Conservation (phyloP, 306 rosid genomes). For the Dryas octopetala region DNA sequence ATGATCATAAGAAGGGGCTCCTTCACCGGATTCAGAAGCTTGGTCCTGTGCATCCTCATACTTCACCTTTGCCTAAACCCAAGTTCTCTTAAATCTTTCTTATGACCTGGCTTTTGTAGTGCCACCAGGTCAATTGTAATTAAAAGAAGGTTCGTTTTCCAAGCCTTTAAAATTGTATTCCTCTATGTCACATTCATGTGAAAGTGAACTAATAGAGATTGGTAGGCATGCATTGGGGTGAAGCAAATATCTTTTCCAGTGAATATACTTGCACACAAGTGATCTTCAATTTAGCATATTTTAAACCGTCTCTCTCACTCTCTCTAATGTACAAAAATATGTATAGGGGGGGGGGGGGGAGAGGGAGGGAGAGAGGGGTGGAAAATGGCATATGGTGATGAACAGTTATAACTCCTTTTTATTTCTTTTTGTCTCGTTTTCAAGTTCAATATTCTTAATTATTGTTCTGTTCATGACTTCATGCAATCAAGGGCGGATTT, state of each 20-base stretch:
- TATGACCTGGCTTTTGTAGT: constrained; percentile 48
- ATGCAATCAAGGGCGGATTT: neutral
- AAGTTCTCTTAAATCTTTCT: constrained; percentile 59
- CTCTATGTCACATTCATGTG: constrained; percentile 34
- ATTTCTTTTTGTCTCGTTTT: neutral
- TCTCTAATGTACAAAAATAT: neutral
- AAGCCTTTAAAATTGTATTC: constrained; percentile 32
- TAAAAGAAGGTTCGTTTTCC: constrained; percentile 52
- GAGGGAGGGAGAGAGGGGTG: neutral
- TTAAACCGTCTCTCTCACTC: neutral
- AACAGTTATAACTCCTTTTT: neutral
- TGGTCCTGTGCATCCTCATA: constrained; percentile 56
- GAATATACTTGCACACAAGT: neutral
- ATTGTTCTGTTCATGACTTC: neutral
- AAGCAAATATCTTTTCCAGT: constrained; percentile 22
- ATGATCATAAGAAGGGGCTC: constrained; percentile 85
- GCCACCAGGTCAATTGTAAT: constrained; percentile 61
- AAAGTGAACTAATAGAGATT: constrained; percentile 38
- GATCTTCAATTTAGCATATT: neutral
- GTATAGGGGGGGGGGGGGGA: neutral
- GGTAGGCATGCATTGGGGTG: constrained; percentile 39
- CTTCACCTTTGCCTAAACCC: constrained; percentile 66
- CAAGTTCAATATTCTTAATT: neutral
- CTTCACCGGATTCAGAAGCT: constrained; percentile 92
- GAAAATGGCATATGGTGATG: neutral